A percentile compares a stretch with the other conserved stretches of the same genome.
Evolutionary conservation across 2,329 filamentous ascomycete genomes (phyloP).

Genomic region (Paracamarosporium sp.): DNA sequence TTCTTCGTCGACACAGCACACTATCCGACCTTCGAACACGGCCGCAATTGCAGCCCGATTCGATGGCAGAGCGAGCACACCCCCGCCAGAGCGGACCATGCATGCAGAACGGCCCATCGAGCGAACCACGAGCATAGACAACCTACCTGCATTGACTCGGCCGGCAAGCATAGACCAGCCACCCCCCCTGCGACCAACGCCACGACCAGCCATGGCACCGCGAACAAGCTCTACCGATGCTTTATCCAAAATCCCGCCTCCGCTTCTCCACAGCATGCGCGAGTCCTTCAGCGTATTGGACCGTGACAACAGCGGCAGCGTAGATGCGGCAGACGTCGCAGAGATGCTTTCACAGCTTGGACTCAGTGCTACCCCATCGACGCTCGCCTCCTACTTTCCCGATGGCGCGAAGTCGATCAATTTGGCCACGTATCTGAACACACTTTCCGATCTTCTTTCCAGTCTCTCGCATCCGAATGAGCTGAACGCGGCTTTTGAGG

Average conservation of each 20-base stretch:
- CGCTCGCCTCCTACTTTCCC: conserved; percentile 84
- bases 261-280: conserved; percentile 84
- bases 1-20: conserved; percentile 27
- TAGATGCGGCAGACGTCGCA: conserved; percentile 82
- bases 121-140: conserved; percentile 49
- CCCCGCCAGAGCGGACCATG: conserved; percentile 18
- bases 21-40: conserved; percentile 30
- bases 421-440: conserved; percentile 85
- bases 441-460: conserved; percentile 75
- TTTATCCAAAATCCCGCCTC: conserved; percentile 76
- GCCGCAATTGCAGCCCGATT: conserved; percentile 45
- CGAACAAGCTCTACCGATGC: conserved; percentile 36
- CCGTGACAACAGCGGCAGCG: conserved; percentile 81
- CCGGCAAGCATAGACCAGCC: conserved; percentile 2
- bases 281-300: conserved; percentile 96
- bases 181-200: conserved; percentile 16
- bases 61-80: conserved; percentile 40
- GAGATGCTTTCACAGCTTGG: conserved; percentile 89
- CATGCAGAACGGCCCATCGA: conserved; percentile 32
- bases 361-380: conserved; percentile 72
- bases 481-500: conserved; percentile 86
- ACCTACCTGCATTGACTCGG: neutral
- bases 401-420: conserved; percentile 75
- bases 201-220: conserved; percentile 32
- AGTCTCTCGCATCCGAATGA: conserved; percentile 80